phyloP scores from a whole-genome alignment of 805 yeast genomes.

The Sugiyamaella marilandica region DNA sequence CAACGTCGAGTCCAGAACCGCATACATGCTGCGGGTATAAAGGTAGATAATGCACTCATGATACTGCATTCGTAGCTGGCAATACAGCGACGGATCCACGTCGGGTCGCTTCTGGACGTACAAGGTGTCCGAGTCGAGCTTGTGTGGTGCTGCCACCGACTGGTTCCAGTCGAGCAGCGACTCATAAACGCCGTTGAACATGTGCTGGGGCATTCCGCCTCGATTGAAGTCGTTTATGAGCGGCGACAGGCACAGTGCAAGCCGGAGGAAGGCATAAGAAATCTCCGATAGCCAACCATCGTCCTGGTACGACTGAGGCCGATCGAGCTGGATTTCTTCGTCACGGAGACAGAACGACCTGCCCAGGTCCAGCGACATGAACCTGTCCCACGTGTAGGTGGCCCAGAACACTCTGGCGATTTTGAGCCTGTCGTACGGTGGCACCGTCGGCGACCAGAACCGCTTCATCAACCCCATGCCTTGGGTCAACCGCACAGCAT shows the following conservation, averaged over 20 bases:
- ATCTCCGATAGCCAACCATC: constrained; percentile 47
- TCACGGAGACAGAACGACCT: constrained; percentile 37
- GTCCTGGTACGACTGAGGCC: constrained; percentile 23
- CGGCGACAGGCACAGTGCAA: constrained; percentile 16
- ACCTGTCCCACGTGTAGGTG: constrained; percentile 50
- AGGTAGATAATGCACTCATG: constrained; percentile 15
- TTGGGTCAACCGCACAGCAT: constrained; percentile 40
- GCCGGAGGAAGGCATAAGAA: constrained; percentile 22
- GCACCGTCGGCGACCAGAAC: constrained; percentile 8
- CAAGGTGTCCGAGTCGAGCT: constrained; percentile 27
- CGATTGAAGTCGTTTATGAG: constrained; percentile 14
- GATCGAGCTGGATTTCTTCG: constrained; percentile 33
- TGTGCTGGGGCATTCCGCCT: constrained; percentile 11
- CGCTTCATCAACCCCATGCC: constrained; percentile 43
- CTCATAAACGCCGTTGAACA: constrained; percentile 11
- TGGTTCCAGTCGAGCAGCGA: constrained; percentile 21
- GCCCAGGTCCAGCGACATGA: constrained; percentile 51
- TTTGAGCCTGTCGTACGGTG: constrained; percentile 40
- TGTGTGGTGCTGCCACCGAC: constrained; percentile 16
- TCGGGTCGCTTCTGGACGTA: constrained; percentile 19
- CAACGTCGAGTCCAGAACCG: constrained; percentile 14
- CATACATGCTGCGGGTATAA: constrained; percentile 11
- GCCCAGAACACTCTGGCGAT: constrained; percentile 52
- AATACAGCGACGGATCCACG: constrained; percentile 17
- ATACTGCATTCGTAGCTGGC: constrained; percentile 21